Evolutionary conservation across 1,139 yeast species (phyloP), one percentile per base, ranked within the genome.

Genomic region (Candida sp.): DNA sequence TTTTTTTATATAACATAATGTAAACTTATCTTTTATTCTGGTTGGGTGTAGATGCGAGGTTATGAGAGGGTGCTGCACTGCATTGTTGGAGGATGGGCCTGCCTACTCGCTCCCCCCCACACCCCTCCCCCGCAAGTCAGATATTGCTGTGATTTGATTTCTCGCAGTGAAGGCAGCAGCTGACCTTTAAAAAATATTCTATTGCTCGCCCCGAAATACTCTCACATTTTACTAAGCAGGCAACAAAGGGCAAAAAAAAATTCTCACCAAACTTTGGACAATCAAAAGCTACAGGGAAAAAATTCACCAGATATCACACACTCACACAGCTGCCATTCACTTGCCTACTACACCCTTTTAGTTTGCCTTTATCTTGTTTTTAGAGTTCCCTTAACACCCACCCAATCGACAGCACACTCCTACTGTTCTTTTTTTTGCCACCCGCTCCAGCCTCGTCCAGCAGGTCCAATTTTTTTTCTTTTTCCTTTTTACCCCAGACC

Each of bases 401-500:
- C 17, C 17, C 17, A 17, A 17, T 17, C 17, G 2, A 17, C 17
- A 17, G 17, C 2, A 17, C 17, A 17, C 17, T 17, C 17, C 17
- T n/a, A n/a, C n/a, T n/a, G n/a, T n/a, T 2, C 17, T 2, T 17
- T 17, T 17, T 17, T 17, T 17, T 17, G 17, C 17, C 17, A 17
- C 17, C 17, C 17, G 17, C 17, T 17, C 17, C 17, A 17, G 17
- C 17, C 17, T 17, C 17, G 17, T 17, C 17, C 17, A 28, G 2
- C 9, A 28, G 31, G 2, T 28, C n/a, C 9, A 11, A 2, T 27
- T 23, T 7, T 37, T 7, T 23, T 23, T 38, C 26, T 23, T 38
- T 22, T 37, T 30, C 8, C 17, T 34, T 43, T 33, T 32, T 46
- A 46, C 48, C 48, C 49, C 49, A 41, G 49, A 44, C 49, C 9